Base-by-base conservation (phyloP, 179 eudicot species). In the Silene coronaria region DNA sequence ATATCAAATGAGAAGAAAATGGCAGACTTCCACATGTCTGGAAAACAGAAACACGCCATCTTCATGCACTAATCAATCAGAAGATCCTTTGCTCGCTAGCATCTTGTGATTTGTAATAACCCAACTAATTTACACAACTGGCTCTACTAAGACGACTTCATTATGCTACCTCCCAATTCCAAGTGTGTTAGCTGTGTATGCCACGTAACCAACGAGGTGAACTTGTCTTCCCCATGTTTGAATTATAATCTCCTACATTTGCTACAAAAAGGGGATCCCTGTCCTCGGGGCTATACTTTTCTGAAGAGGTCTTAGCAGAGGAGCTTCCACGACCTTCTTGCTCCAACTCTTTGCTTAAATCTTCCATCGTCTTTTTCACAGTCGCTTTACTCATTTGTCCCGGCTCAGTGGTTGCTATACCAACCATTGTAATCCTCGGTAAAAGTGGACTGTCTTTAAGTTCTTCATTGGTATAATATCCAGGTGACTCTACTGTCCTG, bases 231-330 rank as follows among this genome's bases (percentile, higher is more conserved):
- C 87, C 84, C 70, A 74, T 78, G 61, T 83, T 80, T 7, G 91
- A 85, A 77, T 85, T 80, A 73, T 88, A 91, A 75, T 91, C 97
- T 32, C 96, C 98, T 21, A 94, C 88, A 65, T 89, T 94, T 21
- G 97, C 94, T 19, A 94, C 97, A 78, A 94, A 94, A 30, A 94
- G 86, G 38, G 97, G 97, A 79, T 94, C 98, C 83, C 97, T 87
- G 22, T 92, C 91, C 45, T 88, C 90, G 0, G 27, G 74, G 67
- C 46, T 73, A 38, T 45, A 74, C 32, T 83, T 85, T 38, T 63
- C 69, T 23, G 78, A 63, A 22, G 71, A 57, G 79, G 74, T 65
- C 71, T 77, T 78, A 51, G 75, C 46, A 27, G 74, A 71, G 0
- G 84, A 67, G 55, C 74, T 77, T 71, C 67, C 91, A 78, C 79